A percentile compares a stretch with the other conserved stretches of the same genome.
Evolutionary conservation across 2,329 filamentous ascomycete genomes (phyloP).

Genomic region (Cladosporium velox): DNA sequence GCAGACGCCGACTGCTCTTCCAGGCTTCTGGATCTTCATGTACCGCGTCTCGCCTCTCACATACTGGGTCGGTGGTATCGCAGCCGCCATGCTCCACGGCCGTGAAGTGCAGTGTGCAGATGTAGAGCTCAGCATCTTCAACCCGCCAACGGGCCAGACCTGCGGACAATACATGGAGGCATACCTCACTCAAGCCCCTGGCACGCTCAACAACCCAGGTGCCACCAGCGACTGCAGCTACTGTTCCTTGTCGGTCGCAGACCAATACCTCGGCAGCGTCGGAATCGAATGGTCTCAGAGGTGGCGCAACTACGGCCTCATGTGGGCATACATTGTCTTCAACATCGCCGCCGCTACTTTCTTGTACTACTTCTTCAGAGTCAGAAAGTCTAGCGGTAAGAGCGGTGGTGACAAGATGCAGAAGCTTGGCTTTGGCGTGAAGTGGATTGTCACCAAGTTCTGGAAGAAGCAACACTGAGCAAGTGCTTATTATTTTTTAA

Average conservation of each 20-base stretch:
- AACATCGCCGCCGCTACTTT: slow-evolving; percentile 61
- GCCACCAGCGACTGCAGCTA: slow-evolving; percentile 52
- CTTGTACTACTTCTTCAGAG: slow-evolving; percentile 65
- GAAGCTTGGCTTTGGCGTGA: slow-evolving; percentile 14
- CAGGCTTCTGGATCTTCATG: slow-evolving; percentile 78
- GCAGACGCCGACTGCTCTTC: slow-evolving; percentile 58
- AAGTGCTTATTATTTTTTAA: neutral
- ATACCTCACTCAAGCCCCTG: slow-evolving; percentile 44
- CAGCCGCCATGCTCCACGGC: slow-evolving; percentile 45
- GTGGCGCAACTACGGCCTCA: slow-evolving; percentile 71
- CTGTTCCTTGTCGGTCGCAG: slow-evolving; percentile 49
- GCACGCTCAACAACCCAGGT: slow-evolving; percentile 46
- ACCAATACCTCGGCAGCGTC: slow-evolving; percentile 50
- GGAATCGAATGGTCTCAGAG: slow-evolving; percentile 50
- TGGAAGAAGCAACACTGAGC: slow-evolving; percentile 20
- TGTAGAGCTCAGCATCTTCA: slow-evolving; percentile 46
- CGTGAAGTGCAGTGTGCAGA: slow-evolving; percentile 51
- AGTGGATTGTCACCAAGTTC: slow-evolving; percentile 17
- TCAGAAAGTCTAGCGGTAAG: slow-evolving; percentile 39
- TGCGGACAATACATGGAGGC: slow-evolving; percentile 48
- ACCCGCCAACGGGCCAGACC: slow-evolving; percentile 44
- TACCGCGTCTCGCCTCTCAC: slow-evolving; percentile 68
- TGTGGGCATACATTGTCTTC: slow-evolving; percentile 68
- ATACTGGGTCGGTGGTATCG: slow-evolving; percentile 55
- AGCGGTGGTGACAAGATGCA: slow-evolving; percentile 20